Evolutionary conservation across 805 yeast species (phyloP).

Genomic region (Hyphopichia homilentoma): DNA sequence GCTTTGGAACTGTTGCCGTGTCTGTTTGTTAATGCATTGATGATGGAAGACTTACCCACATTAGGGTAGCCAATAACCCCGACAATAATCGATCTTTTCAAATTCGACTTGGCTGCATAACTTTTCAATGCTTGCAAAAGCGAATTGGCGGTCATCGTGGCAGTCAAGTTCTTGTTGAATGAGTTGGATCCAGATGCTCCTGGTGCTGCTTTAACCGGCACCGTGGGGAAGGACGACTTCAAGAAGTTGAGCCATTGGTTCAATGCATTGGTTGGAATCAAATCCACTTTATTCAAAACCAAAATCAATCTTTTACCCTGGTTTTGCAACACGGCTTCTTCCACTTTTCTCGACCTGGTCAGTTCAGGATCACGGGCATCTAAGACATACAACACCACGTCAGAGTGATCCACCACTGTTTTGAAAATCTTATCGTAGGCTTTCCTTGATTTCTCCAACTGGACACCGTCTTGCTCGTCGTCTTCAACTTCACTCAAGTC

Average conservation of each 20-base stretch:
- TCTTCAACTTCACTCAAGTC: slow-evolving; percentile 37
- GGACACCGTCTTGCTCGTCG: slow-evolving; percentile 42
- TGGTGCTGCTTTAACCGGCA: slow-evolving; percentile 80
- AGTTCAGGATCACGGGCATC: slow-evolving; percentile 98
- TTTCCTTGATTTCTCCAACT: slow-evolving; percentile 72
- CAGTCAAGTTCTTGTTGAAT: slow-evolving; percentile 71
- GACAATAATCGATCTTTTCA: slow-evolving; percentile 85
- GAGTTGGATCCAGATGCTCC: slow-evolving; percentile 66
- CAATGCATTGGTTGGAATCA: slow-evolving; percentile 81
- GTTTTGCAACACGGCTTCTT: slow-evolving; percentile 78
- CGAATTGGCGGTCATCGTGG: slow-evolving; percentile 65
- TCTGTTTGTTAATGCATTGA: slow-evolving; percentile 81
- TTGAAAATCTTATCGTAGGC: slow-evolving; percentile 94
- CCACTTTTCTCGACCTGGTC: slow-evolving; percentile 88
- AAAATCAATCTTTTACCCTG: slow-evolving; percentile 82
- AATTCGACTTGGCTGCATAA: slow-evolving; percentile 76
- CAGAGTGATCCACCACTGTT: slow-evolving; percentile 88
- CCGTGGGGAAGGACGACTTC: slow-evolving; percentile 82
- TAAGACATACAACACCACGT: slow-evolving; percentile 86
- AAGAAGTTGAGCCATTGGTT: slow-evolving; percentile 81
- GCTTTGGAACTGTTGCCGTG: slow-evolving; percentile 71
- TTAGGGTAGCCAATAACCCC: slow-evolving; percentile 98
- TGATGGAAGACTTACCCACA: slow-evolving; percentile 93
- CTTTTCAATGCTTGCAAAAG: slow-evolving; percentile 79
- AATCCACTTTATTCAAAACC: slow-evolving; percentile 86